A percentile compares a stretch with the other conserved stretches of the same genome.
Conservation (phyloP, 2,329 filamentous ascomycete species). For the Alternaria hordeiaustralica region DNA sequence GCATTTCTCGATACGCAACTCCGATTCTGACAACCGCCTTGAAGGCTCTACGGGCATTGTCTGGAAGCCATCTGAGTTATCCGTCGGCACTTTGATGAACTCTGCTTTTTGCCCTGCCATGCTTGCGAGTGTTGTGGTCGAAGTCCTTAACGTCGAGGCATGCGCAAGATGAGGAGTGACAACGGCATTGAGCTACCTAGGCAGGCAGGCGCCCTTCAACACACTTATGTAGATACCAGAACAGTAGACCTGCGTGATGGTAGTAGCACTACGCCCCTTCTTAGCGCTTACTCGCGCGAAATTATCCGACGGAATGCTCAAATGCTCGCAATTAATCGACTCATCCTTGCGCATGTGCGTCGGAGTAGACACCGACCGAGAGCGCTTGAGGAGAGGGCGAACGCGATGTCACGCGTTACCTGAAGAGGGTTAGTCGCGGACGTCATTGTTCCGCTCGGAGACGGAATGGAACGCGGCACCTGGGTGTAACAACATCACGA, state of each 20-base stretch:
- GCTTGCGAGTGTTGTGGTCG: neutral
- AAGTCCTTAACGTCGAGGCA: fast-evolving
- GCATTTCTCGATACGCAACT: slow-evolving; percentile 27
- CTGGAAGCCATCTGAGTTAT: slow-evolving; percentile 8
- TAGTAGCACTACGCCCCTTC: neutral
- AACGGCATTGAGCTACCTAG: neutral
- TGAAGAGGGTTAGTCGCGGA: no score
- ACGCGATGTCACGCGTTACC: neutral
- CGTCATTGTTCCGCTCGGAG: no score
- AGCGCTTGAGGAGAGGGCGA: neutral
- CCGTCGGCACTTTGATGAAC: slow-evolving; percentile 23
- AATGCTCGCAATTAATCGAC: neutral
- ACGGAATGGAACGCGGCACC: no score
- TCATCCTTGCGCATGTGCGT: neutral
- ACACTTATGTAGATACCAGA: neutral
- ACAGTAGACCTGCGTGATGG: neutral
- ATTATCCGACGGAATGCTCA: neutral
- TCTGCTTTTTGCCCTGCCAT: slow-evolving; percentile 24
- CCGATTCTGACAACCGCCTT: slow-evolving; percentile 23
- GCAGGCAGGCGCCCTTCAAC: no score
- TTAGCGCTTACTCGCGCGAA: neutral
- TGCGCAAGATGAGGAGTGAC: no score
- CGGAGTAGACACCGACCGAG: neutral
- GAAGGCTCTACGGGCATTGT: slow-evolving; percentile 29
- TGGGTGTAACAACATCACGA: neutral